These are phyloP conservation scores for Cenococcum geophilum DNA, from an alignment of 495 filamentous ascomycete genomes.

Conservation along the genomic window DNA sequence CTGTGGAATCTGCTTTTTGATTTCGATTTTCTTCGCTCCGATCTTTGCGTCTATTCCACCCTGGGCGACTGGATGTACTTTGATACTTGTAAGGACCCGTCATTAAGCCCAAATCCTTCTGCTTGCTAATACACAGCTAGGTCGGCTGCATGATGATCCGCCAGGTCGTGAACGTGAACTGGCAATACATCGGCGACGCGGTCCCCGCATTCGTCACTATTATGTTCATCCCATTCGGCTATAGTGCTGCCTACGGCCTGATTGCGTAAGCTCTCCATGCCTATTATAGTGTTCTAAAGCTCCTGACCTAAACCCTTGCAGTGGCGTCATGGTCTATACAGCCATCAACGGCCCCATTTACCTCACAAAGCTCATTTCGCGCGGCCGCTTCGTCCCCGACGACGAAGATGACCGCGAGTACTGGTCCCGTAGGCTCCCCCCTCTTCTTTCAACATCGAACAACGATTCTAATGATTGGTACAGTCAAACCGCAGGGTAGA, in stretches of 20 bases:
- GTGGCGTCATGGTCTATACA: constrained; percentile 67
- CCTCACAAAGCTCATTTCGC: constrained; percentile 54
- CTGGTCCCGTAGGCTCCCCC: constrained; percentile 55
- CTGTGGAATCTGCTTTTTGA: constrained; percentile 76
- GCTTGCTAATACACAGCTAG: constrained; percentile 2
- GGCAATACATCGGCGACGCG: constrained; percentile 72
- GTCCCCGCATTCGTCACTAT: constrained; percentile 78
- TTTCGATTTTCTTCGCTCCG: constrained; percentile 77
- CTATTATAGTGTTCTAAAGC: too few relatives aligned
- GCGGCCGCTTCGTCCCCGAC: constrained; percentile 63
- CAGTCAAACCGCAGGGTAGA: constrained; percentile 26
- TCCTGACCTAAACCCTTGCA: background rate
- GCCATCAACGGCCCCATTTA: constrained; percentile 61
- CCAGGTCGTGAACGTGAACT: constrained; percentile 71
- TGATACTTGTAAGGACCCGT: constrained; percentile 71
- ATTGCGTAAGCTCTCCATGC: constrained; percentile 45
- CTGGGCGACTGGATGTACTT: constrained; percentile 79
- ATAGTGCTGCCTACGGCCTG: constrained; percentile 72
- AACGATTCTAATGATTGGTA: background rate
- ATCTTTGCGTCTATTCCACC: constrained; percentile 47
- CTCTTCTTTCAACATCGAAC: background rate
- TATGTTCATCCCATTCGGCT: constrained; percentile 79
- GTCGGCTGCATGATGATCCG: constrained; percentile 51
- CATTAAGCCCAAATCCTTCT: background rate
- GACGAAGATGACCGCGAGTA: constrained; percentile 67